Conservation (phyloP, 805 yeast genomes). For the Kregervanrija fluxuum region DNA sequence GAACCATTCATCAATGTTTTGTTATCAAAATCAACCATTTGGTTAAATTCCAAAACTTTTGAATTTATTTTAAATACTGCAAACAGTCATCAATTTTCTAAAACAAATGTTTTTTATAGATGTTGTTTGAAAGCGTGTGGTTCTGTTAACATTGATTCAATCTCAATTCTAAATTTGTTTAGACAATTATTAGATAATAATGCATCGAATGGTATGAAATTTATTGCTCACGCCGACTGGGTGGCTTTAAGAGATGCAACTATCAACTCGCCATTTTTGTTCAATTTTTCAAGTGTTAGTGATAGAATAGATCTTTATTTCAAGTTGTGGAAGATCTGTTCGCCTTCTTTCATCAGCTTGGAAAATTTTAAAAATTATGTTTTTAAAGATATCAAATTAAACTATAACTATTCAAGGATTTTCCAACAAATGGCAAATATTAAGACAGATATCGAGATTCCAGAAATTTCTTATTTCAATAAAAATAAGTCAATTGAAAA, state of each 20-base stretch:
- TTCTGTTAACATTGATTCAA: slow-evolving; percentile 44
- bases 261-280: slow-evolving; percentile 33
- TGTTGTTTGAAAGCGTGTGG: slow-evolving; percentile 69
- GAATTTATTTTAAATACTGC: slow-evolving; percentile 58
- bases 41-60: slow-evolving; percentile 62
- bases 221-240: slow-evolving; percentile 81
- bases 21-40: slow-evolving; percentile 54
- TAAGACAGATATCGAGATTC: slow-evolving; percentile 34
- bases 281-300: slow-evolving; percentile 24
- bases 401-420: slow-evolving; percentile 33
- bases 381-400: slow-evolving; percentile 37
- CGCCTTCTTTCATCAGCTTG: slow-evolving; percentile 40
- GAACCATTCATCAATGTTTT: slow-evolving; percentile 79
- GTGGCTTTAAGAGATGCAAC: slow-evolving; percentile 78
- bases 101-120: slow-evolving; percentile 66
- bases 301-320: slow-evolving; percentile 49
- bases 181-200: slow-evolving; percentile 34
- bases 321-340: slow-evolving; percentile 44
- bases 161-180: slow-evolving; percentile 40
- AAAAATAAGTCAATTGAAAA: slow-evolving; percentile 24
- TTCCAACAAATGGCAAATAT: slow-evolving; percentile 30
- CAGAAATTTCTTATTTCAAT: slow-evolving; percentile 31
- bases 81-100: slow-evolving; percentile 45
- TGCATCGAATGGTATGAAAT: slow-evolving; percentile 44
- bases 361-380: slow-evolving; percentile 40